Base-by-base conservation (phyloP, 2,329 filamentous ascomycete species). In the Geosmithia flava region DNA sequence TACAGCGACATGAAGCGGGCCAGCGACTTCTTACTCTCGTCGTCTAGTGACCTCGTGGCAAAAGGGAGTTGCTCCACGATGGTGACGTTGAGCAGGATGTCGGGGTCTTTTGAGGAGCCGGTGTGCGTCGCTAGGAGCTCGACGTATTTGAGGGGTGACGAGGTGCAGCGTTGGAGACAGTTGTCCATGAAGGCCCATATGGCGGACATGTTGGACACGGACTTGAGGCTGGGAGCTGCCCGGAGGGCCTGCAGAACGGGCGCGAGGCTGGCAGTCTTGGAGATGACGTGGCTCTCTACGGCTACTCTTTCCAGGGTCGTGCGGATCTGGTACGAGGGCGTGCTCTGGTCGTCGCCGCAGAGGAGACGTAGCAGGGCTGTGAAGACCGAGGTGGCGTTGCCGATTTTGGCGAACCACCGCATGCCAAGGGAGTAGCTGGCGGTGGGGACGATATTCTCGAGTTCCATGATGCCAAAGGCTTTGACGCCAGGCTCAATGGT, bases 341-440 rank as follows among this genome's bases (percentile, higher is more conserved):
- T 54, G 19, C 58, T 56, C 44, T 55, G 53, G 44, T 60, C 55
- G 42, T 56, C 56, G 17, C 54, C 54, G 43, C 62, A 67, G 2
- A 66, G 53, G 3, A 68, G 55, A 50, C 74, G 79, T 6, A 91
- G 62, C 20, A 91, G 71, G 0, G 81, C 80, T n/a, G 79, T 78
- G 52, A 89, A 87, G 0, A 85, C 84, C 3, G 85, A 87, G 2
- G 64, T 60, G n/a, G 85, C 68, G 1, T 73, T 73, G 53, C 84
- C 78, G 50, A 69, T 76, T 58, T 86, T 90, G 52, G 85, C 76
- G 69, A 93, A 96, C 91, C 91, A 97, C 52, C 85, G 81, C 81
- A 95, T 93, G 6, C 83, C 82, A 0, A 86, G 81, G 3, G 89
- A 94, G 56, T 83, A 80, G 52, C 81, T 78, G 3, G 90, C 88